Base-by-base conservation (phyloP, 768 basidiomycete genomes). In the Collybiopsis confluens region DNA sequence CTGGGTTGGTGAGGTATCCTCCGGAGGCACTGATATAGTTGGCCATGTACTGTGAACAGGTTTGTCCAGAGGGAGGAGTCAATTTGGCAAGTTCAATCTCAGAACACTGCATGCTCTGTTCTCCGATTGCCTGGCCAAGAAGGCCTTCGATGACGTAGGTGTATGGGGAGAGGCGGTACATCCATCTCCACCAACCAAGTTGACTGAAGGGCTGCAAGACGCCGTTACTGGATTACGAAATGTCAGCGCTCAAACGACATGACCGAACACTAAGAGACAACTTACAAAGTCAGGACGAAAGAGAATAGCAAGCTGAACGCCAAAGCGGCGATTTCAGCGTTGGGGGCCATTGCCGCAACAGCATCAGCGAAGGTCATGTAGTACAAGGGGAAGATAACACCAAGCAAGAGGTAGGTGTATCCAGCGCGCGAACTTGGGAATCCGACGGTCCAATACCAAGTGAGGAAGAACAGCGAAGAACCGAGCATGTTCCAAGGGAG, bases 391-490 rank as follows among this genome's bases (percentile, higher is more conserved):
- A 78, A 85, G 21, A 82, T 58, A 24, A 87, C 57, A 18, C 71
- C 76, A 23, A 82, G 56, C 59, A 81, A 67, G 5, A 87, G 72
- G 61, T 73, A 85, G 2, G 79, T 80, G 60, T 79, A 86, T n/a
- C 77, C 86, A 3, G 75, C 83, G 35, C 84, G 69, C 11, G 73
- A 70, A 1, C 66, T 69, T 8, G 73, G 70, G 60, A 82, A 83
- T 0, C 85, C 85, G 46, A 86, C 81, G 4, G 84, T 83, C 80
- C 81, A 86, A 66, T 77, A 88, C 85, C 85, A 88, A 59, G 77
- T 80, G 49, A 85, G 59, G 70, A 80, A 89, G 67, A 83, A 76
- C 11, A 88, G 52, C 0, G 75, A 70, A 1, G 83, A 80, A 27
- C 79, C 78, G 3, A 81, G 7, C 35, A 85, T 74, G 56, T 85